Evolutionary conservation across 106 monocot genomes (phyloP).

Genomic region (Agapanthus africanus): DNA sequence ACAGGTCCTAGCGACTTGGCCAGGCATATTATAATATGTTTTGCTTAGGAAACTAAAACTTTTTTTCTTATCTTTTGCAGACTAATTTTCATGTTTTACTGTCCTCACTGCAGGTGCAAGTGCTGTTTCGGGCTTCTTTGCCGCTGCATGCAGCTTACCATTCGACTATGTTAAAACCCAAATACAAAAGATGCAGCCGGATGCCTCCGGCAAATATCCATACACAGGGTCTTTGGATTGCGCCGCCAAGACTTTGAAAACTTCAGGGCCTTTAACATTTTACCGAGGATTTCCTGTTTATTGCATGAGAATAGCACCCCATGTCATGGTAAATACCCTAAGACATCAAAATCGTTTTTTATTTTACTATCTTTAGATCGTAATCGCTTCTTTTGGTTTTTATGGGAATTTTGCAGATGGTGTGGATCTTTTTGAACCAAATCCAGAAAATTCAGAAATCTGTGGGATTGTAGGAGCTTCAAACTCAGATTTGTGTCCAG

Average conservation of each 20-base stretch:
- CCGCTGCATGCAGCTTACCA: slow-evolving; percentile 73
- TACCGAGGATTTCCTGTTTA: slow-evolving; percentile 88
- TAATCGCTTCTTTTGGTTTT: neutral
- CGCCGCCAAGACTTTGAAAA: slow-evolving; percentile 58
- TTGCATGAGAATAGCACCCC: slow-evolving; percentile 79
- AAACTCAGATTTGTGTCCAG: neutral
- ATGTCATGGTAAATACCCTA: slow-evolving; percentile 67
- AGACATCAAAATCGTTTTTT: neutral
- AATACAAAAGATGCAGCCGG: slow-evolving; percentile 81
- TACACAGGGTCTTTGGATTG: slow-evolving; percentile 78
- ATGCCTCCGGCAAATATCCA: slow-evolving; percentile 77
- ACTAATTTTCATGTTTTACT: too few relatives aligned
- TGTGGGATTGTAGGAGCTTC: slow-evolving; percentile 33
- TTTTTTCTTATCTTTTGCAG: too few relatives aligned
- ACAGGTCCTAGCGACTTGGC: too few relatives aligned
- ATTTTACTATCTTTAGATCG: neutral
- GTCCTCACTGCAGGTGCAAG: slow-evolving; percentile 59
- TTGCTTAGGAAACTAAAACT: too few relatives aligned
- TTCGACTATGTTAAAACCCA: slow-evolving; percentile 79
- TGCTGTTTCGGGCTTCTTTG: slow-evolving; percentile 68
- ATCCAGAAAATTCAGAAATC: slow-evolving; percentile 61
- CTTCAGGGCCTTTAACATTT: slow-evolving; percentile 64
- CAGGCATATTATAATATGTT: too few relatives aligned
- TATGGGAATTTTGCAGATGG: slow-evolving; percentile 49
- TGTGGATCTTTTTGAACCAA: slow-evolving; percentile 85